phyloP scores from a whole-genome alignment of 352 stramenopile species.

The Elongisporangium undulatum region DNA sequence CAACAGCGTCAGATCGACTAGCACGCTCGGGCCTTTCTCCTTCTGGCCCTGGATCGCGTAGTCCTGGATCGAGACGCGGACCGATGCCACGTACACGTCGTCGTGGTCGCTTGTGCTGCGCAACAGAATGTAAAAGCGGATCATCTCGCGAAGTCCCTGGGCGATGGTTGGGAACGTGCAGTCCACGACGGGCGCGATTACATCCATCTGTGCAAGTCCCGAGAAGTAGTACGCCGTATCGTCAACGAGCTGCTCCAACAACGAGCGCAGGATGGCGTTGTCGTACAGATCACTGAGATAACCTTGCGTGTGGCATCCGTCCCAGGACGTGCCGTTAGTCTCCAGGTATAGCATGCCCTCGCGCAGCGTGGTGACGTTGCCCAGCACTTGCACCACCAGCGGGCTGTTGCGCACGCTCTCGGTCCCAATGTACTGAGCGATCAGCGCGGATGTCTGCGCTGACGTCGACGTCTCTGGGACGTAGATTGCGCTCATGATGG shows the following conservation, averaged over 20 bases:
- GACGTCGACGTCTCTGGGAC: too few relatives aligned
- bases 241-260: slow-evolving; percentile 9
- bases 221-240: too few relatives aligned
- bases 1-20: slow-evolving; percentile 8
- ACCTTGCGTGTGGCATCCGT: slow-evolving; percentile 7
- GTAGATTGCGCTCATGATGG: too few relatives aligned
- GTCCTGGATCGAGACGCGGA: slow-evolving; percentile 7
- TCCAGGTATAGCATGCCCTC: slow-evolving; percentile 27
- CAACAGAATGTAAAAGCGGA: slow-evolving; percentile 3
- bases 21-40: slow-evolving; percentile 4
- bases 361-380: slow-evolving; percentile 20
- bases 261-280: slow-evolving; percentile 7
- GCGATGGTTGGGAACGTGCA: not conserved
- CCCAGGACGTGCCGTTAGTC: slow-evolving; percentile 10
- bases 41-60: slow-evolving; percentile 4
- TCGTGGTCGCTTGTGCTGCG: not conserved
- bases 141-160: not conserved
- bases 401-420: slow-evolving; percentile 5
- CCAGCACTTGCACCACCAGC: slow-evolving; percentile 19
- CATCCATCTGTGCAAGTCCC: too few relatives aligned
- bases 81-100: slow-evolving; percentile 1
- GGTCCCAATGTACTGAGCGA: too few relatives aligned
- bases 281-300: slow-evolving; percentile 24
- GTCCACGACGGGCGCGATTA: not conserved
- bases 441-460: too few relatives aligned